Base-by-base conservation (phyloP, 2,329 filamentous ascomycete species). In the Sarocladium brachiariae region DNA sequence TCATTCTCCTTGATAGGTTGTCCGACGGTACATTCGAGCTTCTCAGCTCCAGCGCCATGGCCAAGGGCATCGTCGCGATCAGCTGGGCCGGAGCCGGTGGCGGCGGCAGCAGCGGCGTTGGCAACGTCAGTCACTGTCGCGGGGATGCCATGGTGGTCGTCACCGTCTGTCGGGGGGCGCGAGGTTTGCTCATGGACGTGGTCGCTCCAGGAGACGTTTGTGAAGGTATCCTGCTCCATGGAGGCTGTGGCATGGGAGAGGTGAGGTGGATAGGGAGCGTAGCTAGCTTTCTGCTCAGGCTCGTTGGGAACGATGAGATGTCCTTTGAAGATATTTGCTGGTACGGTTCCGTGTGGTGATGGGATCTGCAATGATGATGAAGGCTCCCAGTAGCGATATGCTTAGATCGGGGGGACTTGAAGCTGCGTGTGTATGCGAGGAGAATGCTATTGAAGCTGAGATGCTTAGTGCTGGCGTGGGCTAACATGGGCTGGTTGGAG, bases 1-100 rank as follows among this genome's bases (percentile, higher is more conserved):
- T 96, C 89, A 62, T 92, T 93, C 74, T 97, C 93, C 70, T 96
- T 97, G 68, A 92, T 80, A 18, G 93, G 90, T 52, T 84, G 80
- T 50, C 83, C 81, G 16, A 99, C 92, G 16, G 74, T 82, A 65
- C 91, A 96, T 63, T 95, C 87, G 38, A 99, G 77, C 51, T 81
- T 78, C 57, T 95, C 92, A 33, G 76, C 78, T 54, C 84, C 84
- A 50, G 87, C 73, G 41, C 81, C 81, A 31, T 77, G 77, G 49
- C 82, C 69, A 16, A 25, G 39, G 61, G 87, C 83, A 24, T 49
- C 45, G n/a, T 33, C 27, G n/a, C 21, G 25, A 8, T 33, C 21
- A 10, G 9, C 31, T 21, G 43, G 43, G 52, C 47, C 41, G 19
- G 39, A 31, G 21, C 38, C 51, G 41, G 50, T 39, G 14, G 52